Conservation (phyloP, 1,284 basidiomycete genomes). For the Apiotrichum porosum region DNA sequence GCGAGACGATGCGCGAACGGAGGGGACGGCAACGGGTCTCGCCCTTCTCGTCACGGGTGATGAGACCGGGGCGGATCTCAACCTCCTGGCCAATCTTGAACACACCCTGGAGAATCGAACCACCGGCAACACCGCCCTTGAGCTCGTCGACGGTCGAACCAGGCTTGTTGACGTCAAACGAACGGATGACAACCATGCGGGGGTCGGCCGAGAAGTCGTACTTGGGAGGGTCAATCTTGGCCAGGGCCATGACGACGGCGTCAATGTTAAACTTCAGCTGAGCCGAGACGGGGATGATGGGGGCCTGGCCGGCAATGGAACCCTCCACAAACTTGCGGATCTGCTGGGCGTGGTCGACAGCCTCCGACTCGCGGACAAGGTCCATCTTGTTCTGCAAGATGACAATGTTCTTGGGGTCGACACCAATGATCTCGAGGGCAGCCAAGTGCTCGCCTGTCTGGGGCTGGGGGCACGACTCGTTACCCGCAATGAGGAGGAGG, state of each 20-base stretch:
- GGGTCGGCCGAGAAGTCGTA: constrained; percentile 91
- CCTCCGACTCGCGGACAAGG: constrained; percentile 85
- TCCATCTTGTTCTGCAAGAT: constrained; percentile 98
- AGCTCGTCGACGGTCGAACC: constrained; percentile 95
- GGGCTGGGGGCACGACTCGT: constrained; percentile 97
- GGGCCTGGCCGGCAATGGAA: constrained; percentile 92
- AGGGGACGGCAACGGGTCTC: constrained; percentile 90
- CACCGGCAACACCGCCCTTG: constrained; percentile 97
- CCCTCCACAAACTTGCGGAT: constrained; percentile 90
- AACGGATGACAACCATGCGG: constrained; percentile 94
- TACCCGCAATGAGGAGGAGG: constrained; percentile 87
- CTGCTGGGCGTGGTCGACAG: constrained; percentile 87
- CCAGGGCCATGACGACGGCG: constrained; percentile 99
- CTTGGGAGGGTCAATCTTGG: constrained; percentile 87
- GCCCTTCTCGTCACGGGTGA: constrained; percentile 89
- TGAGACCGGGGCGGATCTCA: constrained; percentile 94
- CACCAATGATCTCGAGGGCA: constrained; percentile 95
- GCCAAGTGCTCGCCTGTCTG: constrained; percentile 98
- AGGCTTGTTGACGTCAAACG: constrained; percentile 99
- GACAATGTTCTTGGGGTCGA: constrained; percentile 88
- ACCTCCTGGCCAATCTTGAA: constrained; percentile 84
- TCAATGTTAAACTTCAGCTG: constrained; percentile 99
- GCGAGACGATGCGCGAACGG: constrained; percentile 81
- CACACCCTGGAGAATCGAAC: constrained; percentile 89
- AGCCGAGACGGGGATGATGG: constrained; percentile 97